phyloP scores from a whole-genome alignment of 352 stramenopile genomes.

The Globisporangium paroecandrum region DNA sequence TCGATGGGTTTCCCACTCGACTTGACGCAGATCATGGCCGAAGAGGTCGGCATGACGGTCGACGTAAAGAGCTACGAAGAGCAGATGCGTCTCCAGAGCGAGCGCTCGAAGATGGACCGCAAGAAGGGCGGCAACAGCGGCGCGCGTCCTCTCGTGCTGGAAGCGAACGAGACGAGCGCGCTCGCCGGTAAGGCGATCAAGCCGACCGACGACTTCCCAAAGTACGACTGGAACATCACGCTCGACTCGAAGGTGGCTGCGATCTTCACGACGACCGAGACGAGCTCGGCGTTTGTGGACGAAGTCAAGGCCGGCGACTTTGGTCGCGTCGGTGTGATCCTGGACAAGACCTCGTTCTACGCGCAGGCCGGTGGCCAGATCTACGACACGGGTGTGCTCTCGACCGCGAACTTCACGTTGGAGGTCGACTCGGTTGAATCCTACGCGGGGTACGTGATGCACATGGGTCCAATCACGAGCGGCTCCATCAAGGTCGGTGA shows the following conservation, averaged over 20 bases:
- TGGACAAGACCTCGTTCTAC: constrained; percentile 98
- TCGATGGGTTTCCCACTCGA: constrained; percentile 99
- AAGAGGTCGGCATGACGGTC: constrained; percentile 93
- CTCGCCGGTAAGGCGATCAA: constrained; percentile 81
- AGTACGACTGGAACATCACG: constrained; percentile 93
- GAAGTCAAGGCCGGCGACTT: constrained; percentile 72
- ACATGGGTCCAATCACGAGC: constrained; percentile 83
- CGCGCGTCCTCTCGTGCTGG: constrained; percentile 87
- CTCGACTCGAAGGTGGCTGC: constrained; percentile 85
- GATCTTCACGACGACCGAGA: constrained; percentile 92
- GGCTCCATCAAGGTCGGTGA: constrained; percentile 86
- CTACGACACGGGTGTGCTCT: constrained; percentile 90
- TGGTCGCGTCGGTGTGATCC: constrained; percentile 92
- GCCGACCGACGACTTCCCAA: constrained; percentile 90
- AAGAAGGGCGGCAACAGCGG: constrained; percentile 80
- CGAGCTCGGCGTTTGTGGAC: constrained; percentile 81
- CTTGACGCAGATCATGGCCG: constrained; percentile 97
- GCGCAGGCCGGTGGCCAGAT: constrained; percentile 96
- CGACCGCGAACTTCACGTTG: constrained; percentile 36
- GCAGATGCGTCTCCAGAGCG: constrained; percentile 89
- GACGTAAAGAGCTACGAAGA: constrained; percentile 93
- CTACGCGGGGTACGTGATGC: constrained; percentile 96
- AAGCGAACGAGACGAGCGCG: constrained; percentile 92
- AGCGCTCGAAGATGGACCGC: constrained; percentile 86
- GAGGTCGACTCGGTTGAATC: constrained; percentile 92